phyloP scores from a whole-genome alignment of 352 stramenopile genomes.

The Phytophthora constricta region DNA sequence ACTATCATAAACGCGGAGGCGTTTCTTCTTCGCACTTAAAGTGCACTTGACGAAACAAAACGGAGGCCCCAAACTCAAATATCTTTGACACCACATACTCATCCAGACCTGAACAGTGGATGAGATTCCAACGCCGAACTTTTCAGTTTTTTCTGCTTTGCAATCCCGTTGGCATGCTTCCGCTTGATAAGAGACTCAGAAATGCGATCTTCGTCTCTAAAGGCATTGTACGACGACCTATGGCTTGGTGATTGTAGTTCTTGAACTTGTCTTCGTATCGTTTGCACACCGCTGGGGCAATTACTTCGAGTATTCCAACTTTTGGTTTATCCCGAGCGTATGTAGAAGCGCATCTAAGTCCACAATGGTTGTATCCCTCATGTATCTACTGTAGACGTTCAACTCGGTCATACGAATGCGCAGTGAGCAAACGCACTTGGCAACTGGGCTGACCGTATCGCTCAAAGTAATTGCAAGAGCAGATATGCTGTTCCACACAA shows the following conservation, averaged over 20 bases:
- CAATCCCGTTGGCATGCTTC: background rate
- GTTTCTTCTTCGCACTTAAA: background rate
- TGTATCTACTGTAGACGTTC: background rate
- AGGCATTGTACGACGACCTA: constrained; percentile 5
- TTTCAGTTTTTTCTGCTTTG: constrained; percentile 6
- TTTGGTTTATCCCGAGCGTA: background rate
- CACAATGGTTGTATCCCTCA: background rate
- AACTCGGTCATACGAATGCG: background rate
- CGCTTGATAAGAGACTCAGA: constrained; percentile 7
- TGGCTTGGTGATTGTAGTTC: constrained; percentile 1
- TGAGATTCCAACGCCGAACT: background rate
- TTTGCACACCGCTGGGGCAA: too few species aligned
- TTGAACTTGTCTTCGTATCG: constrained; percentile 2
- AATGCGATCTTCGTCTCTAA: constrained; percentile 1
- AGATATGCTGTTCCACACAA: background rate
- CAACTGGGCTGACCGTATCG: background rate
- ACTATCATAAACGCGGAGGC: background rate
- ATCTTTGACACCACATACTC: constrained; percentile 5
- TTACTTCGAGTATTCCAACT: background rate
- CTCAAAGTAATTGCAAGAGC: background rate
- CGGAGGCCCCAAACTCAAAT: constrained; percentile 5
- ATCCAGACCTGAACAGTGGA: background rate
- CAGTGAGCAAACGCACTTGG: background rate
- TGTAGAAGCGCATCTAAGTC: background rate
- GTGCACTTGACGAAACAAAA: constrained; percentile 17